These are phyloP conservation scores for Naegleria fowleri DNA, from an alignment of 208 protist species.

Conservation along the genomic window DNA sequence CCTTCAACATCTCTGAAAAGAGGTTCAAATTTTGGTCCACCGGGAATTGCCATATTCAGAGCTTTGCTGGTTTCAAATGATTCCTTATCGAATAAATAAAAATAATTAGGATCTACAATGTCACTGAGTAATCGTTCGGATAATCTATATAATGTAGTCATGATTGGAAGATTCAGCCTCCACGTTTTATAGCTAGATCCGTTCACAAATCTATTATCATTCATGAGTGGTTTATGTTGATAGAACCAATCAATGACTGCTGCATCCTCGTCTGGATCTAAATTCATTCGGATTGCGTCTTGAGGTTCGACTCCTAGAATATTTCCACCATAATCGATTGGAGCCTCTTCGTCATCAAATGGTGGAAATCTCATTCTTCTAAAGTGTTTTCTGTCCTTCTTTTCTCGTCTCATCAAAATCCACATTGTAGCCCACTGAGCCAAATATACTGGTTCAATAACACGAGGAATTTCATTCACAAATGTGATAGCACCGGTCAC, in stretches of 20 bases:
- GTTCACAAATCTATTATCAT: constrained; percentile 67
- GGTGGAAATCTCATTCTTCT: constrained; percentile 97
- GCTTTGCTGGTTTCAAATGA: constrained; percentile 99
- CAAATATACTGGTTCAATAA: constrained; percentile 97
- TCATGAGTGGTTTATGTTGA: constrained; percentile 82
- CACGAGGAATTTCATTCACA: constrained; percentile 98
- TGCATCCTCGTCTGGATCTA: constrained; percentile 96
- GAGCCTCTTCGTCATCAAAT: constrained; percentile 98
- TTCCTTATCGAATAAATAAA: constrained; percentile 98
- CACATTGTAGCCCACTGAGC: constrained; percentile 99
- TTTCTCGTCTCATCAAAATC: constrained; percentile 99
- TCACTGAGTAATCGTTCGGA: constrained; percentile 75
- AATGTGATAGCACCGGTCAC: constrained; percentile 98
- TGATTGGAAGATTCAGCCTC: constrained; percentile 88
- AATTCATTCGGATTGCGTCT: constrained; percentile 88
- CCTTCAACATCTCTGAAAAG: constrained; percentile 76
- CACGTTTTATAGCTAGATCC: constrained; percentile 79
- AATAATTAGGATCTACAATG: constrained; percentile 95
- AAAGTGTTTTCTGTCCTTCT: constrained; percentile 93
- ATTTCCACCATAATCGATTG: constrained; percentile 98
- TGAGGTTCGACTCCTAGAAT: constrained; percentile 92
- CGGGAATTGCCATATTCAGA: constrained; percentile 98
- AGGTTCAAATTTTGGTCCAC: constrained; percentile 98
- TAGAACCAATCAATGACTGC: constrained; percentile 98
- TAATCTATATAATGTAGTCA: constrained; percentile 88